Conservation (phyloP, 805 yeast genomes). For the Starmerella tilneyi region DNA sequence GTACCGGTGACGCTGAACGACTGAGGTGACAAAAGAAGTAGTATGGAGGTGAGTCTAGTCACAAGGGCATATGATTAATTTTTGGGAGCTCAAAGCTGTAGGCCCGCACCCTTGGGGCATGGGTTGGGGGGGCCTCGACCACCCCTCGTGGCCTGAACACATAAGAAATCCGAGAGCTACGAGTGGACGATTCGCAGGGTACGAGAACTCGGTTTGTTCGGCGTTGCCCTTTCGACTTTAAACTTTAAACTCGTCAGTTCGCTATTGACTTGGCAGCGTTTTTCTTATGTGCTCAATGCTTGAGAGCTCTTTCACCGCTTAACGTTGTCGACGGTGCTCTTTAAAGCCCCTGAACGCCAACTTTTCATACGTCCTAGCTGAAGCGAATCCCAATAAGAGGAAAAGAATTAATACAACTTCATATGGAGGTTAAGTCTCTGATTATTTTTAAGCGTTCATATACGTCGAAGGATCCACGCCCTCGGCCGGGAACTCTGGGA, state of each 20-base stretch:
- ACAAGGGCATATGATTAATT: constrained; percentile 3
- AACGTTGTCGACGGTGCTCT: no score
- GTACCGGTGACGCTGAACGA: constrained; percentile 7
- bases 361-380: no score
- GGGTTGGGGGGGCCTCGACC: constrained; percentile 5
- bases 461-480: constrained; percentile 96
- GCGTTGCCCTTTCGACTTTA: no score
- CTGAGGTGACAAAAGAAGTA: background rate
- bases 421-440: background rate
- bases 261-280: no score
- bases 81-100: background rate
- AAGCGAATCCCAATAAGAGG: no score
- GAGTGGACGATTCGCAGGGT: background rate
- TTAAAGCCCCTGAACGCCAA: no score
- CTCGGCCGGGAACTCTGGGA: constrained; percentile 91
- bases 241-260: no score
- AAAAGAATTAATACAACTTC: background rate
- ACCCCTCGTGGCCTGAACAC: no score
- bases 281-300: no score
- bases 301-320: no score
- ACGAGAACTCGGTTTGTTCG: no score
- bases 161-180: background rate
- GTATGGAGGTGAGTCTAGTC: background rate
- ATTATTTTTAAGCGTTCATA: constrained; percentile 65
- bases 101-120: constrained; percentile 4